Conservation (phyloP, 163 green algal genomes). For the Scenedesmus sp. region DNA sequence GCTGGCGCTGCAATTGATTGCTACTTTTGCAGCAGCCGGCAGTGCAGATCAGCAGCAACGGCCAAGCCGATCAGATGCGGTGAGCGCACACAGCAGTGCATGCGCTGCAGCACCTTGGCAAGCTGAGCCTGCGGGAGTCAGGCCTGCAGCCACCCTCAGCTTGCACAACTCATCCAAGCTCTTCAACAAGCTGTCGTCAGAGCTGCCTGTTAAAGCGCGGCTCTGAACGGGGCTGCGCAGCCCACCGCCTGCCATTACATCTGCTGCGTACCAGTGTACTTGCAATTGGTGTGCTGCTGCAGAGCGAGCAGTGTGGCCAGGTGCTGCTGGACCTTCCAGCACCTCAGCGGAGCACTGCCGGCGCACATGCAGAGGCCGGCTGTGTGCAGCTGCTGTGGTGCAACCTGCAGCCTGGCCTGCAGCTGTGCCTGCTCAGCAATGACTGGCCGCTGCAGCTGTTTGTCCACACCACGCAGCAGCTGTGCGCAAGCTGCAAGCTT, state of each 20-base stretch:
- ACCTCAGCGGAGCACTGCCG: not conserved
- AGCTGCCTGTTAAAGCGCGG: no score
- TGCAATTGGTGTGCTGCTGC: not conserved
- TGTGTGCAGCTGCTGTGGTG: constrained; percentile 5
- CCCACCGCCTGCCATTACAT: no score
- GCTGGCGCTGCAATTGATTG: not conserved
- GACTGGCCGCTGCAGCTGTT: not conserved
- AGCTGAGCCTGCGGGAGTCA: not conserved
- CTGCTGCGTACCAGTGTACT: not conserved
- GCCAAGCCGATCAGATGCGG: not conserved
- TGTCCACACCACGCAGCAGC: not conserved
- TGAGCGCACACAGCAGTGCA: no score
- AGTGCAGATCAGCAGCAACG: not conserved
- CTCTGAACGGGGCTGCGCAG: no score
- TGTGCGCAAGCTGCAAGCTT: not conserved
- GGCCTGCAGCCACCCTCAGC: no score
- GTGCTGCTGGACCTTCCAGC: not conserved
- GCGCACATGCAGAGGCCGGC: not conserved
- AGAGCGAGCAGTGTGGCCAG: not conserved
- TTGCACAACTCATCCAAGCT: not conserved
- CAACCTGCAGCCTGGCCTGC: constrained; percentile 3
- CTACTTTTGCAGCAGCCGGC: not conserved
- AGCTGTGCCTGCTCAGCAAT: constrained; percentile 5
- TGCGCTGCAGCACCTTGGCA: not conserved
- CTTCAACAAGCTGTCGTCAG: not conserved